phyloP scores from a whole-genome alignment of 2,329 filamentous ascomycete genomes.

The Cordyceps cicadae region DNA sequence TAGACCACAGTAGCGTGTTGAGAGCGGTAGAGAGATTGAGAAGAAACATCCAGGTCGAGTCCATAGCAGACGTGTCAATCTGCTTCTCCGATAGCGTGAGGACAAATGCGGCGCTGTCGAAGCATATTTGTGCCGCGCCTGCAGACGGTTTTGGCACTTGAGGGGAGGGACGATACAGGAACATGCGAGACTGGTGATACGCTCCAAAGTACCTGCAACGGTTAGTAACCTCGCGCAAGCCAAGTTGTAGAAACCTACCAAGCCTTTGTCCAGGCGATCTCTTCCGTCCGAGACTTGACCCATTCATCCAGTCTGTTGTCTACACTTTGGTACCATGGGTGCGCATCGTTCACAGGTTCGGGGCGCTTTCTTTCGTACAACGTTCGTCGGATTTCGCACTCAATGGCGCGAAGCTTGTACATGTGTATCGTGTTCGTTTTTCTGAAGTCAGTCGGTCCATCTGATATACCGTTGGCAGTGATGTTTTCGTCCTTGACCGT shows the following conservation, averaged over 20 bases:
- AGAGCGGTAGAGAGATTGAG: slow-evolving; percentile 84
- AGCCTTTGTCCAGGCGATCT: slow-evolving; percentile 62
- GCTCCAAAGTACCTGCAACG: slow-evolving; percentile 52
- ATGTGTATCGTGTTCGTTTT: slow-evolving; percentile 90
- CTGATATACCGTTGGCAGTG: slow-evolving; percentile 63
- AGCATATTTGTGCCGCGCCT: slow-evolving; percentile 72
- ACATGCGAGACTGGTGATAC: slow-evolving; percentile 82
- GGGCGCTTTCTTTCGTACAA: slow-evolving; percentile 78
- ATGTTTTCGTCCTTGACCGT: slow-evolving; percentile 78
- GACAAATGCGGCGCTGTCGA: slow-evolving; percentile 72
- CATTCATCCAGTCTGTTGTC: slow-evolving; percentile 70
- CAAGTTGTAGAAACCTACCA: slow-evolving; percentile 52
- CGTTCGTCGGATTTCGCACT: slow-evolving; percentile 78
- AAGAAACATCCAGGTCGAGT: slow-evolving; percentile 91
- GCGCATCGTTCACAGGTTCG: slow-evolving; percentile 67
- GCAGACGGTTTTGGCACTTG: slow-evolving; percentile 81
- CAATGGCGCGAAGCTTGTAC: slow-evolving; percentile 80
- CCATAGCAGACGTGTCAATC: slow-evolving; percentile 65
- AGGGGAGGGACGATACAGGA: slow-evolving; percentile 82
- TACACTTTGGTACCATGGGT: slow-evolving; percentile 83
- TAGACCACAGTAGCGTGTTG: slow-evolving; percentile 84
- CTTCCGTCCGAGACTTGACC: slow-evolving; percentile 65
- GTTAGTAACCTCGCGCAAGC: slow-evolving; percentile 3
- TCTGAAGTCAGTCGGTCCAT: slow-evolving; percentile 65
- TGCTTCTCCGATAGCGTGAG: slow-evolving; percentile 75